These are phyloP conservation scores for Xylaria sp. DNA, from an alignment of 2,329 filamentous ascomycete species.

Conservation along the genomic window DNA sequence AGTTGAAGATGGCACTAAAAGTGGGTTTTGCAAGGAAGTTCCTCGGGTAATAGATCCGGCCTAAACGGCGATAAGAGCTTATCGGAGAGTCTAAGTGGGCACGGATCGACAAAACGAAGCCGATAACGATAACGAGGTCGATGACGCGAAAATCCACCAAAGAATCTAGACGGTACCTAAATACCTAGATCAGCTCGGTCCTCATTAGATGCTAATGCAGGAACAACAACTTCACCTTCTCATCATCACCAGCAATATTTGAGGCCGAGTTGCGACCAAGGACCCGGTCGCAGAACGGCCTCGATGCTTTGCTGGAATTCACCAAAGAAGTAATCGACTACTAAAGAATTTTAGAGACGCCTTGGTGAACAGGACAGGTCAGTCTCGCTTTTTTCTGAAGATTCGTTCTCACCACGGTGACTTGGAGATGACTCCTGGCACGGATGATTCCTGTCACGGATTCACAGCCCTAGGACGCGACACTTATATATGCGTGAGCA, in stretches of 20 bases:
- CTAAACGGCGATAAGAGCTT: neutral
- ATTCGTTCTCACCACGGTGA: neutral
- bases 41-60: neutral
- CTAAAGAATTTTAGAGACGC: neutral
- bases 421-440: conserved; percentile 3
- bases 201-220: conserved; percentile 16
- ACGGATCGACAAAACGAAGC: conserved; percentile 2
- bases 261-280: neutral
- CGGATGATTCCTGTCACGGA: neutral
- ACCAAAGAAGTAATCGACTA: neutral
- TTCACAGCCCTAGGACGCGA: neutral
- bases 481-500: too few species aligned
- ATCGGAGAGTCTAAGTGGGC: too few species aligned
- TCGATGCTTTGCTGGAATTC: neutral
- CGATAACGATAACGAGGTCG: neutral
- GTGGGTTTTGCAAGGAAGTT: neutral
- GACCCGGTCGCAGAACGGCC: neutral
- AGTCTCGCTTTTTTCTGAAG: conserved; percentile 2
- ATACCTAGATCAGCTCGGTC: neutral
- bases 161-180: neutral
- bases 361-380: conserved; percentile 5
- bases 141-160: neutral
- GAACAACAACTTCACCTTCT: conserved; percentile 2
- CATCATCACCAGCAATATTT: neutral
- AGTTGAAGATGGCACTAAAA: neutral